Percentiles rank a stretch among this genome's conserved stretches.
phyloP scores from a whole-genome alignment of 495 filamentous ascomycete genomes.

The Penicillium ochrochloron region DNA sequence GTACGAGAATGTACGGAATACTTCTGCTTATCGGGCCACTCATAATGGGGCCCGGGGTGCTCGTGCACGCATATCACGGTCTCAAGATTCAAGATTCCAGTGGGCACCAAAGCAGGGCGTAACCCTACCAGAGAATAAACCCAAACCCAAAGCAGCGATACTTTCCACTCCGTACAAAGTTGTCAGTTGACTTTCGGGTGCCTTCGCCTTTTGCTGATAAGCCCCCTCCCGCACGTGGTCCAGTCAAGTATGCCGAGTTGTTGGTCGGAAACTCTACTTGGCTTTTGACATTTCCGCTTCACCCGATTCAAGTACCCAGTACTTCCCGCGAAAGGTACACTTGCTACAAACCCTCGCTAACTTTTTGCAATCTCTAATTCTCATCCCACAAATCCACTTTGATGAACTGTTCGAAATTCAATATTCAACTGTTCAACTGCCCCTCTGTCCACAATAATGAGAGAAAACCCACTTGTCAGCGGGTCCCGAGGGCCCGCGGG shows the following conservation, averaged over 20 bases:
- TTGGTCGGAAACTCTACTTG: neutral
- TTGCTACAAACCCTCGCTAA: constrained; percentile 12
- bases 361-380: neutral
- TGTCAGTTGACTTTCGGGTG: neutral
- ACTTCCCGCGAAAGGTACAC: neutral
- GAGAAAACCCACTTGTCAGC: neutral
- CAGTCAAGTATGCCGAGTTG: neutral
- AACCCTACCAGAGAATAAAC: constrained; percentile 14
- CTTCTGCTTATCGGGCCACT: constrained; percentile 16
- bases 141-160: too few species aligned
- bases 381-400: neutral
- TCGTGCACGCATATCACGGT: constrained; percentile 4
- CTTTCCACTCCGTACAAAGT: neutral
- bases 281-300: neutral
- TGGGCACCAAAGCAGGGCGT: constrained; percentile 7
- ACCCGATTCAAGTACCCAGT: neutral
- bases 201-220: constrained; percentile 18
- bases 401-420: neutral
- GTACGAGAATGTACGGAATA: too few species aligned
- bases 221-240: constrained; percentile 24
- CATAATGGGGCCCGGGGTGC: neutral
- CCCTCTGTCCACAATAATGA: neutral
- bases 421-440: neutral
- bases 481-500: neutral
- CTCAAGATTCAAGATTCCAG: neutral